Conservation (phyloP, 805 yeast genomes). For the Aciculoconidium aculeatum region DNA sequence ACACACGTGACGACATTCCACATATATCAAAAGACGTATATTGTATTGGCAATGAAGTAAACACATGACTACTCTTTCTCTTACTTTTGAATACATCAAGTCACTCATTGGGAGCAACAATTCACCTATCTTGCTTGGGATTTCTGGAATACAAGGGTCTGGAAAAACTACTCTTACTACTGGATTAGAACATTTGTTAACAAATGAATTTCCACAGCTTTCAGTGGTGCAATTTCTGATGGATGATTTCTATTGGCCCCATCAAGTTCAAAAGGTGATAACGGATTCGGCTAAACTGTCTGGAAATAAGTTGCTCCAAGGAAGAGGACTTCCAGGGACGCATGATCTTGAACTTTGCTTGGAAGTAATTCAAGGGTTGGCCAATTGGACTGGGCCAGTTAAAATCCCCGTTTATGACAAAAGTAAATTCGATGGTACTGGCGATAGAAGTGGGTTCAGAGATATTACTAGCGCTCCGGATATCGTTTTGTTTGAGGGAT, state of each 20-base stretch:
- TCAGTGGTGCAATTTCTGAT: constrained; percentile 54
- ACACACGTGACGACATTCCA: no score
- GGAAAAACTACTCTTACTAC: constrained; percentile 66
- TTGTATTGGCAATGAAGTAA: no score
- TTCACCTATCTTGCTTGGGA: constrained; percentile 46
- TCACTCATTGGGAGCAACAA: constrained; percentile 21
- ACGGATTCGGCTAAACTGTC: constrained; percentile 22
- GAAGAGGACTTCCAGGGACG: constrained; percentile 92
- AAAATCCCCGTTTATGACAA: constrained; percentile 74
- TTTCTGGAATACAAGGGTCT: constrained; percentile 76
- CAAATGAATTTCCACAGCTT: constrained; percentile 36
- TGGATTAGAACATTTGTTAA: no score
- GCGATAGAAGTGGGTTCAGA: constrained; percentile 62
- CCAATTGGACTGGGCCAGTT: constrained; percentile 18
- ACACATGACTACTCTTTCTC: constrained; percentile 9
- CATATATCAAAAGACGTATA: no score
- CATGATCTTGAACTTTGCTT: constrained; percentile 60
- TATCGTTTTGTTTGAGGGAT: constrained; percentile 81
- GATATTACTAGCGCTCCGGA: constrained; percentile 38
- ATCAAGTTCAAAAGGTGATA: constrained; percentile 49
- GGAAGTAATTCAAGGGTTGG: constrained; percentile 23
- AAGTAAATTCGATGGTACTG: constrained; percentile 62
- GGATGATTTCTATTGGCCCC: constrained; percentile 81
- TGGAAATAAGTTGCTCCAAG: constrained; percentile 55
- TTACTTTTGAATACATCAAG: constrained; percentile 20